These are phyloP conservation scores for Verticillium nubilum DNA, from an alignment of 2,329 filamentous ascomycete genomes.

Conservation along the genomic window DNA sequence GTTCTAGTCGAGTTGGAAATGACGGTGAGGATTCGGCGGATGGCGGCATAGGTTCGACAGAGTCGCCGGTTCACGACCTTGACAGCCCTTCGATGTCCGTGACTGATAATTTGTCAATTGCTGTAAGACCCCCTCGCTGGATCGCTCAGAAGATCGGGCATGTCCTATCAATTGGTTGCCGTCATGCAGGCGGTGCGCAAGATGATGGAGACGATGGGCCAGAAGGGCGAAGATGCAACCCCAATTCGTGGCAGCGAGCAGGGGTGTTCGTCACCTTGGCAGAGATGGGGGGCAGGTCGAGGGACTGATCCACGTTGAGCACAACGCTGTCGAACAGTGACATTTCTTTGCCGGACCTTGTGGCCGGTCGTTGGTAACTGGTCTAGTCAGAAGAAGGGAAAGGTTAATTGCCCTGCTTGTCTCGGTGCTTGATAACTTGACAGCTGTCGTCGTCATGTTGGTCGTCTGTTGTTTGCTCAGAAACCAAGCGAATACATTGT, in stretches of 20 bases:
- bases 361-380: background rate
- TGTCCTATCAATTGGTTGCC: background rate
- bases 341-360: background rate
- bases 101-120: background rate
- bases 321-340: background rate
- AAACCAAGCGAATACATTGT: too few species aligned
- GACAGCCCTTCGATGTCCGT: background rate
- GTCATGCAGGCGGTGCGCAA: background rate
- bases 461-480: background rate
- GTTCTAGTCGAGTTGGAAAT: background rate
- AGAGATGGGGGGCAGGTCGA: background rate
- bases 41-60: background rate
- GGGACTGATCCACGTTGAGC: background rate
- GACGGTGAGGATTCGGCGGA: background rate
- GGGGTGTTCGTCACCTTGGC: constrained; percentile 1
- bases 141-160: background rate
- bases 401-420: background rate
- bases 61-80: background rate
- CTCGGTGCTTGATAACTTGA: background rate
- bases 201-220: background rate
- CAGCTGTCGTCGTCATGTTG: background rate
- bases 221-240: constrained; percentile 3
- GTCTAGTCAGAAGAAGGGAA: background rate
- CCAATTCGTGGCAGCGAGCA: constrained; percentile 5
- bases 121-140: background rate